phyloP scores from a whole-genome alignment of 768 basidiomycete species.

The Leccinum rimulosum region DNA sequence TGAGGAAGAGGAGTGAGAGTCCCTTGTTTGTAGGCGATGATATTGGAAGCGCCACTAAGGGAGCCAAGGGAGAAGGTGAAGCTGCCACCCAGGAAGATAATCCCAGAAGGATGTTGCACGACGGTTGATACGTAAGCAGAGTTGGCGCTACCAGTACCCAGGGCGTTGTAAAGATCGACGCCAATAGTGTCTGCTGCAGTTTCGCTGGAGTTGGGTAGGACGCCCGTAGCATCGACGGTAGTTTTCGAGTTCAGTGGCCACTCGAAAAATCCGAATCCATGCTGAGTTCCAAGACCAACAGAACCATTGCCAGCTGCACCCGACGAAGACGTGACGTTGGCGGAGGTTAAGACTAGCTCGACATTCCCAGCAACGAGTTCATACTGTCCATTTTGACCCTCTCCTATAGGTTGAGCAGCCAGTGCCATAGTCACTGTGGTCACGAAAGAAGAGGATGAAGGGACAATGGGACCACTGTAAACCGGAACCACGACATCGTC shows the following conservation, averaged over 20 bases:
- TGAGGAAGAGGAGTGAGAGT: constrained; percentile 50
- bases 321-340: constrained; percentile 40
- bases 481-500: constrained; percentile 60
- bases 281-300: constrained; percentile 35
- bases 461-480: constrained; percentile 83
- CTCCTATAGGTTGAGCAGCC: constrained; percentile 59
- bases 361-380: constrained; percentile 84
- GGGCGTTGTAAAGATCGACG: constrained; percentile 55
- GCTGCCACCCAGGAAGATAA: constrained; percentile 71
- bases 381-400: constrained; percentile 65
- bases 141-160: constrained; percentile 46
- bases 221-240: constrained; percentile 55
- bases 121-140: constrained; percentile 49
- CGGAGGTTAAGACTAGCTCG: constrained; percentile 72
- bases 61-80: constrained; percentile 62
- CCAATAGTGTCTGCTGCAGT: constrained; percentile 67
- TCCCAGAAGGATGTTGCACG: constrained; percentile 63
- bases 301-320: constrained; percentile 30
- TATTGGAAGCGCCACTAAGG: constrained; percentile 61
- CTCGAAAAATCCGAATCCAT: constrained; percentile 85
- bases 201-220: constrained; percentile 65
- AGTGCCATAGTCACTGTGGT: constrained; percentile 76
- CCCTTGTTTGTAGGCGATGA: constrained; percentile 67
- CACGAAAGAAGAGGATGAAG: constrained; percentile 66
- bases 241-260: constrained; percentile 59